Base-by-base conservation (phyloP, 2,329 filamentous ascomycete species). In the Aspergillus hiratsukae region DNA sequence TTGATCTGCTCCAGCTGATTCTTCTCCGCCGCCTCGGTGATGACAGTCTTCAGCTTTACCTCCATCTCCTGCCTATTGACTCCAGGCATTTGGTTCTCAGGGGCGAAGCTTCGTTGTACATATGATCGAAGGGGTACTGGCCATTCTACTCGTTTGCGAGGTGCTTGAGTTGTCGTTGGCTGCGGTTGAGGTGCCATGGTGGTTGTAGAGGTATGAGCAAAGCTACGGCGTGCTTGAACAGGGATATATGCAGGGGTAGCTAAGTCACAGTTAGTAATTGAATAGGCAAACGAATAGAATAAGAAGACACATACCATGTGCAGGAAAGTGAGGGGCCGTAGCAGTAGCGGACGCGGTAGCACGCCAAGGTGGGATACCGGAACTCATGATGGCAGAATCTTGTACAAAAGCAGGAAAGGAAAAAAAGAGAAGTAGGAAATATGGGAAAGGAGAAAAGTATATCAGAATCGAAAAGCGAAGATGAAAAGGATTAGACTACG, bases 21-120 rank as follows among this genome's bases (percentile, higher is more conserved):
- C 64, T 78, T 83, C 65, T 93, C 88, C 63, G 90, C 91, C 61
- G 90, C 90, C 54, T 86, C 81, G 59, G 88, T 90, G 71, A 99
- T 97, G 64, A 91, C 88, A 58, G 87, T 79, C 75, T 93, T 96
- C 61, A 99, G 79, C 69, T 91, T 95, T 58, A 80, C 79, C 73
- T 96, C 89, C 81, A 97, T 88, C 56, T 96, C 91, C 53, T 81
- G 67, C 53, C 83, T 82, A 51, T 78, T 73, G 48, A 92, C 83
- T 41, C 83, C 81, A 4, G 81, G 67, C 60, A 89, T 81, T 62
- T 86, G 78, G 69, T 91, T 89, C 57, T 86, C 83, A 27, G 85
- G 83, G 51, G 89, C 85, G 71, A 97, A 97, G 27, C 91, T 92
- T 68, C 91, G 87, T 68, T 91, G 88, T 31, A 97, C 93, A 76